A percentile compares a stretch with the other conserved stretches of the same genome.
These are phyloP conservation scores for Tolypocladium capitatum DNA, from an alignment of 2,329 filamentous ascomycete species.

Conservation along the genomic window DNA sequence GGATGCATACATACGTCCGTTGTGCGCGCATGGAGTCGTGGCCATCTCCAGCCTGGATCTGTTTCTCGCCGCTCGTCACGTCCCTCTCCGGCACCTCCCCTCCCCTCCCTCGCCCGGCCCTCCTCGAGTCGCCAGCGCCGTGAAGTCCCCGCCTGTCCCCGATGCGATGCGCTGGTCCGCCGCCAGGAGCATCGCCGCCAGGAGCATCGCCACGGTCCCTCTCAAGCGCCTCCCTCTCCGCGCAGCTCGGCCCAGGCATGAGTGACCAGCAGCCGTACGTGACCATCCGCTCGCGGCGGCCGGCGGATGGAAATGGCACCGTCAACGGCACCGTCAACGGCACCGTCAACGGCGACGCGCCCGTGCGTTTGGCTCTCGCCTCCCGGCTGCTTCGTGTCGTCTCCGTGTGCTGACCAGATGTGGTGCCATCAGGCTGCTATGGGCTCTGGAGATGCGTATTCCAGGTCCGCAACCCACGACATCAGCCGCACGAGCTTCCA, in stretches of 20 bases:
- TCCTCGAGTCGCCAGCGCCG: background rate
- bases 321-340: slow-evolving; percentile 34
- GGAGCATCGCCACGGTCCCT: background rate
- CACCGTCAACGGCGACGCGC: slow-evolving; percentile 33
- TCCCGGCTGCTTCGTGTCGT: background rate
- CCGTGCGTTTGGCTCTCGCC: slow-evolving; percentile 24
- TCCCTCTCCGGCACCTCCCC: background rate
- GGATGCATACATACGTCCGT: too few species aligned
- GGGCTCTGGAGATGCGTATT: slow-evolving; percentile 11
- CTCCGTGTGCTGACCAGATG: background rate
- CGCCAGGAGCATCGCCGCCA: background rate
- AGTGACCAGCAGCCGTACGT: slow-evolving; percentile 34
- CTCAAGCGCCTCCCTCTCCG: too few species aligned
- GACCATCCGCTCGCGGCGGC: slow-evolving; percentile 36
- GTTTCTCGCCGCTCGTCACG: background rate
- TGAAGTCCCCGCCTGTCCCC: too few species aligned
- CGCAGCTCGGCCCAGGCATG: too few species aligned
- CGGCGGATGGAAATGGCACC: slow-evolving; percentile 30
- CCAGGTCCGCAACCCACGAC: slow-evolving; percentile 37
- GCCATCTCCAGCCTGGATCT: background rate
- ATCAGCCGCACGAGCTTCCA: slow-evolving; percentile 45
- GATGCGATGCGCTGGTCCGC: background rate
- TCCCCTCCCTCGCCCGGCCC: background rate
- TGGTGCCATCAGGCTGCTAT: background rate
- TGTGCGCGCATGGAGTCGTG: background rate